phyloP scores from a whole-genome alignment of 2,329 filamentous ascomycete species.

The Colletotrichum aenigma region DNA sequence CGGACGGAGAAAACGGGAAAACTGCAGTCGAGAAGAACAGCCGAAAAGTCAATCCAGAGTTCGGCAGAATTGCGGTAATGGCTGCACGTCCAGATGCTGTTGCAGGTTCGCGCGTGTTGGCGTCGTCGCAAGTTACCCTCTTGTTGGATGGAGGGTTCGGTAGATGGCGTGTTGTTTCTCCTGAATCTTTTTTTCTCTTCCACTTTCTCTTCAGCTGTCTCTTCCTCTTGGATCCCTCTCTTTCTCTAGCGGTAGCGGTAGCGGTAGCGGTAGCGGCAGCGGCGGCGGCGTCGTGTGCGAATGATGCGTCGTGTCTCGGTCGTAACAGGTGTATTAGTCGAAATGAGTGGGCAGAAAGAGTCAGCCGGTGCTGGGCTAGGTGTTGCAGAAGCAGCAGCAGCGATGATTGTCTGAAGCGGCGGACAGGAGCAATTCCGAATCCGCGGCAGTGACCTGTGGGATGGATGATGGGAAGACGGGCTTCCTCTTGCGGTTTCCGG shows the following conservation, averaged over 20 bases:
- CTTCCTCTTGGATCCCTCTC: neutral
- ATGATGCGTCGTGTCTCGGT: constrained; percentile 10
- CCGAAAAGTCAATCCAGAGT: neutral
- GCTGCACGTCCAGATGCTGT: neutral
- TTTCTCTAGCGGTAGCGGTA: neutral
- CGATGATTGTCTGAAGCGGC: neutral
- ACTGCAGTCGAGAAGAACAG: neutral
- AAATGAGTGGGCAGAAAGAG: neutral
- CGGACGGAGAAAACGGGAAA: neutral
- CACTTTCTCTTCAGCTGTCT: neutral
- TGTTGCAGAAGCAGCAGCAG: neutral
- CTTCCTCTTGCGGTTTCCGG: neutral
- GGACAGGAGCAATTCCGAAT: neutral
- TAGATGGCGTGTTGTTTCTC: neutral
- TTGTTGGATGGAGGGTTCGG: neutral
- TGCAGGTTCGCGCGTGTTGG: neutral
- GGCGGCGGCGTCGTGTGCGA: neutral
- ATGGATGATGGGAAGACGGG: neutral
- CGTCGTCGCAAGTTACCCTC: constrained; percentile 14
- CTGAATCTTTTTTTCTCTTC: neutral
- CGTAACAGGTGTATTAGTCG: constrained; percentile 9
- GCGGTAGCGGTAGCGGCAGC: neutral
- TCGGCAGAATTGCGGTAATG: neutral
- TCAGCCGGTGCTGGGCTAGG: neutral
- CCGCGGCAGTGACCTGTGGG: neutral